Base-by-base conservation (phyloP, 2,329 filamentous ascomycete species). In the Corinectria fuckeliana region DNA sequence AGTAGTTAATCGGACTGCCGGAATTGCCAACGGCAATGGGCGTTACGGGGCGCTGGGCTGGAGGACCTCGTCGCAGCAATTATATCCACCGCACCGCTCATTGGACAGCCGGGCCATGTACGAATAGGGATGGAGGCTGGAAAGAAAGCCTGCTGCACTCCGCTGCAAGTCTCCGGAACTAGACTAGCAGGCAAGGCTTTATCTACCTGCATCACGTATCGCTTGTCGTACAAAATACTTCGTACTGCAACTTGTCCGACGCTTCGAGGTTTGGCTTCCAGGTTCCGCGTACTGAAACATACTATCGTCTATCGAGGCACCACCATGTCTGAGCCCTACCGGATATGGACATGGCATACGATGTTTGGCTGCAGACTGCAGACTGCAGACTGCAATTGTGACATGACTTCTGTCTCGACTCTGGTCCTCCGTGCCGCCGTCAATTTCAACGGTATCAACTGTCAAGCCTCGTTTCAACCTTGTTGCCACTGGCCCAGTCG, bases 221-320 rank as follows among this genome's bases (percentile, higher is more conserved):
- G 13, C 5, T 42, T 21, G 21, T 13, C 20, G 11, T 23, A 7
- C 4, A 6, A 13, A 18, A 11, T 4, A 13, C 11, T 41, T 32
- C 3, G 5, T 2, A 14, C 18, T 20, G 5, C 11, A 41, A 20
- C 14, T 5, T 41, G 38, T 21, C 9, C 21, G 21, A 25, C 39
- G 8, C 21, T 44, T 23, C 21, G 6, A 44, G 21, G 7, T 8
- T n/a, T 23, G 14, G 21, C 11, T 16, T n/a, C 14, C n/a, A 25
- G 39, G 21, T 16, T 16, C 13, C 4, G 41, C 25, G 39, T 62
- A 10, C 44, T 60, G 41, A 64, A 53, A 52, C 52, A 56, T 41
- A 48, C 42, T 38, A 50, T 49, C 4, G 16, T 51, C 20, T 32
- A 62, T 66, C 59, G 45, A 44, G 16, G 53, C 26, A 25, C 21